phyloP scores from a whole-genome alignment of 768 basidiomycete genomes.

The Tylopilus cervinicoccineus region DNA sequence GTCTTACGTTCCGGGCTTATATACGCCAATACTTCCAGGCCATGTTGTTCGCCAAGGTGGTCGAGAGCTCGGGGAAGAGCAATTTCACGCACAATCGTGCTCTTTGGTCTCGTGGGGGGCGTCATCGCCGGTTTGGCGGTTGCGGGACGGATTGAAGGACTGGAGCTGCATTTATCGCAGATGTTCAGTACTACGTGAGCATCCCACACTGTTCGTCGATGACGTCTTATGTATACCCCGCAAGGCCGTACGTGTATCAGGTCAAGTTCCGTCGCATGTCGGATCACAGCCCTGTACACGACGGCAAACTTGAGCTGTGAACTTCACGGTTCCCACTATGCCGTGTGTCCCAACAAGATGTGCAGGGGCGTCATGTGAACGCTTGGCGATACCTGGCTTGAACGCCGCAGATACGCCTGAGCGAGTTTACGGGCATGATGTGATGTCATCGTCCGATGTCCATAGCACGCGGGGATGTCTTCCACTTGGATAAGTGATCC shows the following conservation, averaged over 20 bases:
- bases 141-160: background rate
- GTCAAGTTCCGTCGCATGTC: slow-evolving; percentile 1
- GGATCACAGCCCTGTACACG: no score
- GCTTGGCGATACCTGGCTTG: no score
- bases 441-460: no score
- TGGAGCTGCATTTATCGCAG: background rate
- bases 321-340: no score
- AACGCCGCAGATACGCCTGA: no score
- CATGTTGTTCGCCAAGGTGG: background rate
- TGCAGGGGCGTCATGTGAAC: no score
- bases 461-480: background rate
- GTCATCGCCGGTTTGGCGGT: background rate
- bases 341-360: no score
- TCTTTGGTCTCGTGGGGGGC: background rate
- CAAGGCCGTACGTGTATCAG: background rate
- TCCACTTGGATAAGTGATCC: no score
- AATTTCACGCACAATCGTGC: background rate
- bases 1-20: background rate
- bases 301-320: no score
- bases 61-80: background rate
- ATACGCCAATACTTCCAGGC: background rate
- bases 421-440: no score
- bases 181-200: background rate
- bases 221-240: no score
- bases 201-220: no score